phyloP scores from a whole-genome alignment of 805 yeast species.

The Schwanniomyces pseudopolymorphus region DNA sequence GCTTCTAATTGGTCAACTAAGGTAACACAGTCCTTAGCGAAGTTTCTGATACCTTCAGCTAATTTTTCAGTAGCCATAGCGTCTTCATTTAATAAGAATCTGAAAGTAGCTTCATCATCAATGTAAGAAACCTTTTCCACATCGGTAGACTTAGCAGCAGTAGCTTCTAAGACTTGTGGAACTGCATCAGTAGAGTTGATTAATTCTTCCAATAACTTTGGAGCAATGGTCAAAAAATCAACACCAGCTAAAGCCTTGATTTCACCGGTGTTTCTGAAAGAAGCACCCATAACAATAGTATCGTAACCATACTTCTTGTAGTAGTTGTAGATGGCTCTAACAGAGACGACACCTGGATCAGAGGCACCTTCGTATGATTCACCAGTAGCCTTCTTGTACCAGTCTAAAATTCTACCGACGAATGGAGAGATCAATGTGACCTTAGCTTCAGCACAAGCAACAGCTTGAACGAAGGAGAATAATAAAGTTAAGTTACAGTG shows the following conservation, averaged over 20 bases:
- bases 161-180: slow-evolving; percentile 78
- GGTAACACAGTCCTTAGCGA: slow-evolving; percentile 89
- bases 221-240: slow-evolving; percentile 94
- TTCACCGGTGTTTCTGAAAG: slow-evolving; percentile 96
- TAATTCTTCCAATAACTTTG: slow-evolving; percentile 86
- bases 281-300: slow-evolving; percentile 99
- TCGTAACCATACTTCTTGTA: slow-evolving; percentile 96
- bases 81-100: slow-evolving; percentile 89
- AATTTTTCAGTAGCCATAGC: slow-evolving; percentile 98
- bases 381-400: slow-evolving; percentile 95
- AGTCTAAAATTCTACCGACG: slow-evolving; percentile 98
- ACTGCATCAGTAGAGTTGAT: slow-evolving; percentile 73
- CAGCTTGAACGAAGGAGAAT: slow-evolving; percentile 96
- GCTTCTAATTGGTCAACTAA: slow-evolving; percentile 65
- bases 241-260: slow-evolving; percentile 96
- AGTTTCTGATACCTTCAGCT: slow-evolving; percentile 96
- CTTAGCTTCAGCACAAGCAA: slow-evolving; percentile 97
- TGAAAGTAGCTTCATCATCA: slow-evolving; percentile 85
- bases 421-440: slow-evolving; percentile 97
- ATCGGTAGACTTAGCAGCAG: slow-evolving; percentile 51
- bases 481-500: slow-evolving; percentile 94
- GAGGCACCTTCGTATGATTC: slow-evolving; percentile 73
- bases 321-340: slow-evolving; percentile 88
- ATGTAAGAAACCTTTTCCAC: slow-evolving; percentile 74
- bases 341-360: slow-evolving; percentile 97